A percentile compares a stretch with the other conserved stretches of the same genome.
Evolutionary conservation across 305 asterid species (phyloP).

Genomic region (Euphrasia arctica): DNA sequence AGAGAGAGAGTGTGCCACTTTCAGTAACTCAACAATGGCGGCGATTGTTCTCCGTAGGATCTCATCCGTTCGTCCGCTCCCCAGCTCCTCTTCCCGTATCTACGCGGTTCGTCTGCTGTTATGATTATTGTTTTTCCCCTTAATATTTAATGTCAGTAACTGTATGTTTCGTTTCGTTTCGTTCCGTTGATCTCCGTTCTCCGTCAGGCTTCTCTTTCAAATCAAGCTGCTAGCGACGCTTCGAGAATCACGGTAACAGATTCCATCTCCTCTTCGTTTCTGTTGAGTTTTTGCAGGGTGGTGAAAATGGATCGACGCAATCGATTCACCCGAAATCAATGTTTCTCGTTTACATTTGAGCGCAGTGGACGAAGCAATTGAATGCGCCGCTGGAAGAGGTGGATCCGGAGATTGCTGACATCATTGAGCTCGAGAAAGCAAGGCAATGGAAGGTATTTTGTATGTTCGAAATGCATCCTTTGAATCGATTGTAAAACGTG

Average conservation of each 20-base stretch:
- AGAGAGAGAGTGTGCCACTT: neutral
- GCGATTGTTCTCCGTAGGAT: too few species aligned
- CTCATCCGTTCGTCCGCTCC: too few species aligned
- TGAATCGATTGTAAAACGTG: neutral
- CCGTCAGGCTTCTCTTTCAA: too few species aligned
- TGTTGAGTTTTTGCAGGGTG: neutral
- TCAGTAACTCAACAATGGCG: slow-evolving; percentile 19
- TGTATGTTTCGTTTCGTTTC: too few species aligned
- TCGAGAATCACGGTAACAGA: slow-evolving; percentile 29
- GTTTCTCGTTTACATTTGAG: slow-evolving; percentile 28
- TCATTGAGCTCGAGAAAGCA: slow-evolving; percentile 62
- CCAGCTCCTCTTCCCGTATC: neutral
- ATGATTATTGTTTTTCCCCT: neutral
- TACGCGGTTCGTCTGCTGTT: slow-evolving; percentile 37
- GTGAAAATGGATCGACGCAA: neutral
- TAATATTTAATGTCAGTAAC: neutral
- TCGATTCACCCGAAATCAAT: slow-evolving; percentile 10
- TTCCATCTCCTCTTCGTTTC: neutral
- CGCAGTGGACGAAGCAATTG: slow-evolving; percentile 63
- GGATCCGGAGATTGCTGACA: slow-evolving; percentile 53
- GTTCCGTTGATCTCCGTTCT: slow-evolving; percentile 4
- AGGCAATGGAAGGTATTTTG: slow-evolving; percentile 29
- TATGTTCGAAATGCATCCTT: slow-evolving; percentile 22
- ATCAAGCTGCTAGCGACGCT: too few species aligned
- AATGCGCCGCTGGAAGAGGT: slow-evolving; percentile 63